Percentiles rank a stretch among this genome's conserved stretches.
These are phyloP conservation scores for Candida incommunis DNA, from an alignment of 805 yeast genomes.

Conservation along the genomic window DNA sequence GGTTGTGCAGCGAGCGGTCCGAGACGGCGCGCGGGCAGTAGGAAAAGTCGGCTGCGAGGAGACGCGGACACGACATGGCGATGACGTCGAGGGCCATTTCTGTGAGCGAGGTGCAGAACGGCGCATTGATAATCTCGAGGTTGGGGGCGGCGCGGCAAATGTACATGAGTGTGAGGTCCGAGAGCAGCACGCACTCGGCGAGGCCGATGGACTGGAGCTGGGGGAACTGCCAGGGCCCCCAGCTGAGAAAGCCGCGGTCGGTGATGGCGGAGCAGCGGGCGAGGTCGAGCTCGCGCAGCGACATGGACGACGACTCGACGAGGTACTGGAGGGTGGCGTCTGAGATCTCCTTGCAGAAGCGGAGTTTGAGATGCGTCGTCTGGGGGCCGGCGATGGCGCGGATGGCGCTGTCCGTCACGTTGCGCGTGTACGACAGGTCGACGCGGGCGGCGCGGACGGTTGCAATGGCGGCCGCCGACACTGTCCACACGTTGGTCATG, in stretches of 20 bases:
- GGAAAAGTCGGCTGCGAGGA: neutral
- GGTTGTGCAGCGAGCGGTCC: neutral
- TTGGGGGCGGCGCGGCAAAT: slow-evolving; percentile 48
- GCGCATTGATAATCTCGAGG: slow-evolving; percentile 42
- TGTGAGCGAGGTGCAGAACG: slow-evolving; percentile 63
- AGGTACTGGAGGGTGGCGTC: slow-evolving; percentile 53
- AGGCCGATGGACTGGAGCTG: slow-evolving; percentile 37
- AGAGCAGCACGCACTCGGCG: slow-evolving; percentile 61
- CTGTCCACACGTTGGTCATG: neutral
- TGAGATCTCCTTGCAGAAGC: slow-evolving; percentile 67
- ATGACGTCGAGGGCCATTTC: slow-evolving; percentile 56
- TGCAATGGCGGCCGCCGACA: neutral
- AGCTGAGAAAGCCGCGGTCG: slow-evolving; percentile 54
- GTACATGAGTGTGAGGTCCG: slow-evolving; percentile 49
- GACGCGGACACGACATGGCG: slow-evolving; percentile 44
- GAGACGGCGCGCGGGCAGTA: neutral
- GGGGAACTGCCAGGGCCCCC: slow-evolving; percentile 42
- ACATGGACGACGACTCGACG: slow-evolving; percentile 40
- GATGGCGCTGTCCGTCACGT: slow-evolving; percentile 44
- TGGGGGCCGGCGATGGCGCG: slow-evolving; percentile 7
- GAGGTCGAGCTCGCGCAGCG: slow-evolving; percentile 43
- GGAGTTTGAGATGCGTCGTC: slow-evolving; percentile 28
- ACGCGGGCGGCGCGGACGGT: slow-evolving; percentile 15
- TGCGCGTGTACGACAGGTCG: slow-evolving; percentile 60
- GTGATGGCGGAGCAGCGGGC: slow-evolving; percentile 70